Percentiles rank a stretch among this genome's conserved stretches.
Evolutionary conservation across 257 asterid species (phyloP).

Genomic region (Penstemon newberryi): DNA sequence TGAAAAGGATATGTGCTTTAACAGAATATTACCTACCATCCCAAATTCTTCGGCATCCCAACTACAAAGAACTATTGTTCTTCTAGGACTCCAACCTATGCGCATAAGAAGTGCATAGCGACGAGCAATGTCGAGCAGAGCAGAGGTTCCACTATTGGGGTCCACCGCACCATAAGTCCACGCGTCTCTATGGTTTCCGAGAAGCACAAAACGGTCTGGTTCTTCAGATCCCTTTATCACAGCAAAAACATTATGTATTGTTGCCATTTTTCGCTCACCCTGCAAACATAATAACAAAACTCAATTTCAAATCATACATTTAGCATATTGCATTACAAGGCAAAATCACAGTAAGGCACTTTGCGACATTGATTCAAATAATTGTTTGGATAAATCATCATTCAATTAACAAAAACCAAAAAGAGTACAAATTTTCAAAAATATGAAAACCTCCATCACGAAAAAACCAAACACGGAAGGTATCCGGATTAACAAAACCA

Average conservation of each 20-base stretch:
- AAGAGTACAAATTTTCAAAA: background rate
- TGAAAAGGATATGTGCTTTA: slow-evolving; percentile 3
- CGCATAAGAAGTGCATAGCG: slow-evolving; percentile 69
- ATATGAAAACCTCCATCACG: background rate
- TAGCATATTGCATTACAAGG: background rate
- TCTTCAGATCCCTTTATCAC: slow-evolving; percentile 76
- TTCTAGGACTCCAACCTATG: slow-evolving; percentile 85
- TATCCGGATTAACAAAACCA: background rate
- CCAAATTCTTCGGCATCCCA: slow-evolving; percentile 99
- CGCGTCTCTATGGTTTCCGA: slow-evolving; percentile 99
- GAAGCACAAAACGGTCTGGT: slow-evolving; percentile 69
- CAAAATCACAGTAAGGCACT: background rate
- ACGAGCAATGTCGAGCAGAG: slow-evolving; percentile 88
- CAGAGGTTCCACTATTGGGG: slow-evolving; percentile 95
- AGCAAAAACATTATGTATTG: slow-evolving; percentile 73
- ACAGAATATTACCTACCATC: slow-evolving; percentile 81
- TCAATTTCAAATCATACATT: background rate
- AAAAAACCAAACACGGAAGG: background rate
- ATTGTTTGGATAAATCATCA: too few relatives aligned
- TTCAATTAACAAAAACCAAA: too few relatives aligned
- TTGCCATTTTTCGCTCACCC: slow-evolving; percentile 74
- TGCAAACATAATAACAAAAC: slow-evolving; percentile 31
- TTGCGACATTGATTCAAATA: background rate
- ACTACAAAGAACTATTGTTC: slow-evolving; percentile 84
- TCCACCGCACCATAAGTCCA: slow-evolving; percentile 99